Base-by-base conservation (phyloP, 352 stramenopile species). In the Phytophthora tentaculata region DNA sequence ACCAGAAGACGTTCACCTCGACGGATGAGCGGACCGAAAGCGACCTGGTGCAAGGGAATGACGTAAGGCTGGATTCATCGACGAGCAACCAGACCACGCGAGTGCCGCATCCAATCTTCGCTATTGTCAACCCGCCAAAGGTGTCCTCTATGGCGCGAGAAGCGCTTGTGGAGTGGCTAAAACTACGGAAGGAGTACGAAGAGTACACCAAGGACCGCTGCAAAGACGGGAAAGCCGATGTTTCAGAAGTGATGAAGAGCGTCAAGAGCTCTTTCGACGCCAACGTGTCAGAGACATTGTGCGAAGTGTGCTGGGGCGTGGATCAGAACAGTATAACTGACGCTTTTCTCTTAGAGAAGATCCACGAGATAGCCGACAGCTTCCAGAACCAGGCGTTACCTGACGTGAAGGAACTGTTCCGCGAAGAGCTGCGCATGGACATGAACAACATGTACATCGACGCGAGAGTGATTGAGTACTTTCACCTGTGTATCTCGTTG, bases 361-460 rank as follows among this genome's bases (percentile, higher is more conserved):
- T 50, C 9, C 8, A 57, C 17, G 44, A 56, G 10, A 51, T 62
- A 23, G 58, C 44, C 12, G 45, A 69, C 32, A 53, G 35, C 12
- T 69, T 59, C 24, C 45, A 64, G 35, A 54, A 69, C 10, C 54
- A 69, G 19, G 62, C 52, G 22, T 29, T 69, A 26, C 61, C 52
- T 10, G 12, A 24, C 9, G 52, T 67, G 39, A 67, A 55, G 9
- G 29, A 61, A 48, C 13, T 67, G 13, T 60, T 55, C 28, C 35
- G 24, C 1, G 16, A 52, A 2, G 49, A 67, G 8, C 39, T 67
- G n/a, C 16, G 26, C 5, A 67, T 53, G 59, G n/a, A 60, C n/a
- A 32, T 41, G 20, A 28, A 1, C 0, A 67, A 54, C 28, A 60
- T 2, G 19, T 23, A 67, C 23, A 55, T 67, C 26, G 24, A 58